These are phyloP conservation scores for Chytriomyces confervae DNA, from an alignment of 192 early-diverging fungal genomes.

Conservation along the genomic window DNA sequence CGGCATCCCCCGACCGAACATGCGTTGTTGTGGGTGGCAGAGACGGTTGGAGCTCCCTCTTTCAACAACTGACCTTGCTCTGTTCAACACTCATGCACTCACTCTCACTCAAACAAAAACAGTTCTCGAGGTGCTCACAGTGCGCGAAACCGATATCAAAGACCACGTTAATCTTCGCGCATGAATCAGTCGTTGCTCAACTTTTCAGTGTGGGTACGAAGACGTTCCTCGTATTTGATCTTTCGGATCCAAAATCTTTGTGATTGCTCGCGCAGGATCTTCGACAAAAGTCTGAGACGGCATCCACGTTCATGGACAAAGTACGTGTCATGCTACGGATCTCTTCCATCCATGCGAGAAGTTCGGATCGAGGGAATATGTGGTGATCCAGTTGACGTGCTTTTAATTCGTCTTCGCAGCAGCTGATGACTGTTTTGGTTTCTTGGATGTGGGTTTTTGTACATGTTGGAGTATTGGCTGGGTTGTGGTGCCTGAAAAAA, in stretches of 20 bases:
- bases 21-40: conserved; percentile 70
- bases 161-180: conserved; percentile 73
- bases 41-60: conserved; percentile 56
- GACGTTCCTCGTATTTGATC: conserved; percentile 27
- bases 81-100: neutral
- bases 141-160: conserved; percentile 57
- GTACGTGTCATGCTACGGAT: conserved; percentile 54
- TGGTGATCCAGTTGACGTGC: conserved; percentile 10
- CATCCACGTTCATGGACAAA: conserved; percentile 69
- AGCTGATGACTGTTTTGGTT: conserved; percentile 6
- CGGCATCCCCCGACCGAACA: conserved; percentile 66
- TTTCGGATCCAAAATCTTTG: conserved; percentile 58
- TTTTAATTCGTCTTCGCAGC: conserved; percentile 19
- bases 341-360: conserved; percentile 29
- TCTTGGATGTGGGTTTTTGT: conserved; percentile 15
- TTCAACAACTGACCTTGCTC: neutral
- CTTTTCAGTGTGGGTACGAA: conserved; percentile 66
- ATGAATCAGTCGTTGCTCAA: conserved; percentile 58
- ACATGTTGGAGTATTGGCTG: conserved; percentile 4
- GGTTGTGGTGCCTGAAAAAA: neutral
- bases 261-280: conserved; percentile 65
- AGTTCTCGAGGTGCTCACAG: conserved; percentile 73
- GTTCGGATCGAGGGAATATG: conserved; percentile 6
- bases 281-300: conserved; percentile 54
- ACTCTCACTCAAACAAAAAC: conserved; percentile 9